Conservation (phyloP, 2,329 filamentous ascomycete species). For the Monosporascus sp. region DNA sequence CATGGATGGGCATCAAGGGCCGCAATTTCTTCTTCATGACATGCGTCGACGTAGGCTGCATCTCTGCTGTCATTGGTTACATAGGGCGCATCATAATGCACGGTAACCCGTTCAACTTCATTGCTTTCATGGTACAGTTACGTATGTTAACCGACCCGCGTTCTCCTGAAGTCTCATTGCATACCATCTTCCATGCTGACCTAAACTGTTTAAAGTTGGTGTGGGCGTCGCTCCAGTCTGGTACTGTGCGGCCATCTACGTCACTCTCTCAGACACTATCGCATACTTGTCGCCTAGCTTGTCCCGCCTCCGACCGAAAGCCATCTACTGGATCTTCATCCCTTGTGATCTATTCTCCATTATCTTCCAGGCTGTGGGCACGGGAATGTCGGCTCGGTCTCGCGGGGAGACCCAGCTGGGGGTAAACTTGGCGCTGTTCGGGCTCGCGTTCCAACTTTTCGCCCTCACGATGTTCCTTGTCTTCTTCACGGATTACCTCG, state of each 20-base stretch:
- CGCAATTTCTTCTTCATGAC: constrained; percentile 43
- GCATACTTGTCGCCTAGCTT: constrained; percentile 23
- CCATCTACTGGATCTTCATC: constrained; percentile 28
- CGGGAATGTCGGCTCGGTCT: constrained; percentile 36
- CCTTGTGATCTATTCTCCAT: constrained; percentile 39
- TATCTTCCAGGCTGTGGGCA: constrained; percentile 39
- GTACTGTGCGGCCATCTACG: constrained; percentile 60
- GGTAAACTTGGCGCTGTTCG: constrained; percentile 45
- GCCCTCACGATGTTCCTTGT: constrained; percentile 48
- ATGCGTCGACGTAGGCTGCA: constrained; percentile 51
- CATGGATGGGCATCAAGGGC: constrained; percentile 41
- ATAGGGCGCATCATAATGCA: constrained; percentile 52
- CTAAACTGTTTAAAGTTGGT: constrained; percentile 37
- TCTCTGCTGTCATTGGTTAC: constrained; percentile 58
- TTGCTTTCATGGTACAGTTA: constrained; percentile 62
- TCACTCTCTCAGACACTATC: constrained; percentile 40
- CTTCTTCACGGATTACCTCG: constrained; percentile 40
- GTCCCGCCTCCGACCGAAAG: constrained; percentile 20
- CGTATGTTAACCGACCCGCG: constrained; percentile 29
- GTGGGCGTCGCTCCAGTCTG: constrained; percentile 53
- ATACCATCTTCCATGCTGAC: neutral
- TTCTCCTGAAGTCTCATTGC: neutral
- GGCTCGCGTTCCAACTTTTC: constrained; percentile 54
- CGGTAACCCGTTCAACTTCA: constrained; percentile 52
- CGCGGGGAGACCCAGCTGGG: constrained; percentile 36